Percentiles rank a stretch among this genome's conserved stretches.
Evolutionary conservation across 768 basidiomycete genomes (phyloP).

Genomic region (Calvatia gigantea): DNA sequence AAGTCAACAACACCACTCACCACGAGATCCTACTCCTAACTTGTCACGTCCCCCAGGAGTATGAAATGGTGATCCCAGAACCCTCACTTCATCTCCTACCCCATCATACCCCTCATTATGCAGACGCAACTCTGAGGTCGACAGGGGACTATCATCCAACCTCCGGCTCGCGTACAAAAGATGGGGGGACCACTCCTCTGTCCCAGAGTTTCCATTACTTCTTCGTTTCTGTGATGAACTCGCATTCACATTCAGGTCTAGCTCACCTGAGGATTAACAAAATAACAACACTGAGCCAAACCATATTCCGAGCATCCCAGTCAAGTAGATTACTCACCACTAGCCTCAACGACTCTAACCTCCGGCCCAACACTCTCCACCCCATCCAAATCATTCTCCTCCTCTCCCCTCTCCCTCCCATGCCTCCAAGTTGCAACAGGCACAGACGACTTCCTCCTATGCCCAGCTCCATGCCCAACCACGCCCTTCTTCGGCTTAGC

Average conservation of each 20-base stretch:
- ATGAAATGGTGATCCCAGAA: constrained; percentile 8
- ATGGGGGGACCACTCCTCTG: not conserved
- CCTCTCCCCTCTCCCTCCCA: not conserved
- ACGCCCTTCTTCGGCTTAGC: not conserved
- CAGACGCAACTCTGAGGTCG: not conserved
- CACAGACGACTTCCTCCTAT: constrained; percentile 1
- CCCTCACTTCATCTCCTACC: not conserved
- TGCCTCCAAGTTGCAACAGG: constrained; percentile 5
- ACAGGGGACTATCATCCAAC: not conserved
- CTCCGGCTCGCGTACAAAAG: not conserved
- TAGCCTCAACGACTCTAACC: constrained; percentile 7
- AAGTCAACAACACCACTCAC: not conserved
- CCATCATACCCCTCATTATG: not conserved
- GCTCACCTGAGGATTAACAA: not conserved
- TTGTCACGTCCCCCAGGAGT: not conserved
- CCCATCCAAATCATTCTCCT: not conserved
- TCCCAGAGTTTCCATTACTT: not conserved
- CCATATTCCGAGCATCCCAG: not conserved
- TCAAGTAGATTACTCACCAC: not conserved
- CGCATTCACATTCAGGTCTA: not conserved
- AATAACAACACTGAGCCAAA: not conserved
- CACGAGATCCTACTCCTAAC: not conserved
- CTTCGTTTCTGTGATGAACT: not conserved
- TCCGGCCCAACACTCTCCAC: not conserved
- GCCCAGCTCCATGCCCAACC: not conserved